These are phyloP conservation scores for Carallia brachiata DNA, from an alignment of 345 rosid species.

Conservation along the genomic window DNA sequence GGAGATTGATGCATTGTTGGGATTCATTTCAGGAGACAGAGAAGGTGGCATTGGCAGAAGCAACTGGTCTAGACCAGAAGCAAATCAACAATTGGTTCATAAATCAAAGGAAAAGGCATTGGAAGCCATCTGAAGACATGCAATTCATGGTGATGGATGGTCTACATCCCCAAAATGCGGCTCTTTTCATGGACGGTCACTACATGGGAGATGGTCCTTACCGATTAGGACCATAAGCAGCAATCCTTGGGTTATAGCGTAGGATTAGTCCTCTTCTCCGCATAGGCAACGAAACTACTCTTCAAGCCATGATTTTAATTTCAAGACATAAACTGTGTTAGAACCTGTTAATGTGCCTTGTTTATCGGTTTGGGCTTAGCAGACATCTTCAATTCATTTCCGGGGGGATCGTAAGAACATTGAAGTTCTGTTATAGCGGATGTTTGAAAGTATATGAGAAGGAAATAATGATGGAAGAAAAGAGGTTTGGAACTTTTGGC, in stretches of 20 bases:
- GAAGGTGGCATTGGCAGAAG: constrained; percentile 92
- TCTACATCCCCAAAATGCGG: constrained; percentile 76
- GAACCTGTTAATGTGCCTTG: background rate
- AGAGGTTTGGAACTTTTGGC: no score
- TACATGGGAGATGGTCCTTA: constrained; percentile 91
- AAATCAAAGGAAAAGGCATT: constrained; percentile 95
- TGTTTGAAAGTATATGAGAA: no score
- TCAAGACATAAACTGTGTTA: constrained; percentile 1
- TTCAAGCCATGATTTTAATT: constrained; percentile 1
- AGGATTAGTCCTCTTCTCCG: background rate
- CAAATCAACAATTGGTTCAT: constrained; percentile 99
- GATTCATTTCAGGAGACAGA: constrained; percentile 65
- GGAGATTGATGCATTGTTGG: background rate
- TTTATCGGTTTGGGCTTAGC: background rate
- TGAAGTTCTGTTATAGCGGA: no score
- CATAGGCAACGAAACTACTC: background rate
- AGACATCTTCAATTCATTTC: no score
- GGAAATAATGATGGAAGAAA: no score
- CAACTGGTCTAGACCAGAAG: constrained; percentile 97
- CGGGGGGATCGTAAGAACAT: no score
- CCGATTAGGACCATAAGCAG: constrained; percentile 73
- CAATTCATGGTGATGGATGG: constrained; percentile 99
- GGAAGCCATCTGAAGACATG: constrained; percentile 99
- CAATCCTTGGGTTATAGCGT: background rate
- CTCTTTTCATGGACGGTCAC: constrained; percentile 88